Evolutionary conservation across 768 basidiomycete species (phyloP), one percentile per base, ranked within the genome.

Genomic region (Russula emetica): DNA sequence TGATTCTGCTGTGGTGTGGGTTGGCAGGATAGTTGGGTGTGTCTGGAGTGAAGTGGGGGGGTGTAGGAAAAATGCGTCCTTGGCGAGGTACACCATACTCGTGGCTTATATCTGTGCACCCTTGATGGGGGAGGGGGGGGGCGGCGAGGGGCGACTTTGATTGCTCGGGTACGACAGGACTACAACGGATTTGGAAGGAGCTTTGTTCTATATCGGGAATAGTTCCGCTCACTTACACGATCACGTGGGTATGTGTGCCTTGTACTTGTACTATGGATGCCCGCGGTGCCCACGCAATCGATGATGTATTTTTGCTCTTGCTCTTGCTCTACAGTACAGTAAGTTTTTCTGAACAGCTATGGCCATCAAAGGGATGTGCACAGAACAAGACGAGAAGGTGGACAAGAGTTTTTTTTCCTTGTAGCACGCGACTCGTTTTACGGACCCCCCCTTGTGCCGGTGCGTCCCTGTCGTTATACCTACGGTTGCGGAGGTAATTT

Each of bases 201-300:
- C 58, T 58, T 68, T 68, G 67, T 68, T 59, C 64, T 51, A 55
- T 58, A 66, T 68, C 57, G 26, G 67, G 67, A 2, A 62, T 58
- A 34, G 53, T 47, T 2, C n/a, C 16, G 13, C 51, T 16, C 8
- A 13, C 34, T 36, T 22, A 26, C 49, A 42, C 20, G 40, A 3
- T 47, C 52, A 54, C 58, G 58, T 57, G 45, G 10, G 5, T 1
- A 9, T 28, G 32, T 36, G 11, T 42, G 7, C 51, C 32, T 34
- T 50, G 49, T 50, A 50, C 13, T n/a, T n/a, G n/a, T n/a, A n/a
- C n/a, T n/a, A n/a, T n/a, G n/a, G 42, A 47, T 24, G 45, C 3
- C 45, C 45, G 45, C 1, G 22, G 5, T 10, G 4, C 36, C 34
- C 9, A 9, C 34, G 34, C 34, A 11, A 11, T 34, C 34, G 34